Base-by-base conservation (phyloP, 371 early-diverging fungal species). In the Rhizopus arrhizus region DNA sequence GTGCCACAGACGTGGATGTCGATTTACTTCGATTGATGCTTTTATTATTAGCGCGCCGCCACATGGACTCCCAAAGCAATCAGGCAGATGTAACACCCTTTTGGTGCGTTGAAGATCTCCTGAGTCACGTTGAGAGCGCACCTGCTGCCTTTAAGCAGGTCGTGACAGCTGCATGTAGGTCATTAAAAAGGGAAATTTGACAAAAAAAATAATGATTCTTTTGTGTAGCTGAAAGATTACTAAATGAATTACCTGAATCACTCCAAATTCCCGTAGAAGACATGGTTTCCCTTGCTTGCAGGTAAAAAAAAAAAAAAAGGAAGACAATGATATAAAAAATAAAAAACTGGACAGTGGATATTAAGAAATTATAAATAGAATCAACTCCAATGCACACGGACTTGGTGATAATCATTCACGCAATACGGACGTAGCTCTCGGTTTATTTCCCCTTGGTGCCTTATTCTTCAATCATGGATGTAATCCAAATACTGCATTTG, bases 381-480 rank as follows among this genome's bases (percentile, higher is more conserved):
- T 87, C 67, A 84, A 83, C 61, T 73, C 84, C 2, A 87, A 86
- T 68, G 75, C 85, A 12, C 83, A 86, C 59, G 76, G 75, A 22
- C 66, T 87, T 36, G 70, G 72, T 4, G 86, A 87, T 62, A 77
- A 70, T 45, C 70, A 76, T n/a, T 62, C 69, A n/a, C 75, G 82
- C 5, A 77, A 79, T 64, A 75, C 75, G 22, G 83, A 86, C 60
- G 85, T 80, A 32, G 80, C 85, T 5, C 64, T 86, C 28, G 89
- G 85, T 3, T 59, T 90, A 47, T 90, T 83, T 62, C 90, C 90
- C 2, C 61, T 86, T 41, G 78, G 78, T 16, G 75, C 84, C 16
- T 72, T 85, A 56, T 89, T 84, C 66, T 80, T 87, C 64, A 75
- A 76, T 51, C 89, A 89, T 75, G 81, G 84, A 48, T 90, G 90